Evolutionary conservation across 1,284 basidiomycete species (phyloP).

Genomic region (Sporisorium exsertum): DNA sequence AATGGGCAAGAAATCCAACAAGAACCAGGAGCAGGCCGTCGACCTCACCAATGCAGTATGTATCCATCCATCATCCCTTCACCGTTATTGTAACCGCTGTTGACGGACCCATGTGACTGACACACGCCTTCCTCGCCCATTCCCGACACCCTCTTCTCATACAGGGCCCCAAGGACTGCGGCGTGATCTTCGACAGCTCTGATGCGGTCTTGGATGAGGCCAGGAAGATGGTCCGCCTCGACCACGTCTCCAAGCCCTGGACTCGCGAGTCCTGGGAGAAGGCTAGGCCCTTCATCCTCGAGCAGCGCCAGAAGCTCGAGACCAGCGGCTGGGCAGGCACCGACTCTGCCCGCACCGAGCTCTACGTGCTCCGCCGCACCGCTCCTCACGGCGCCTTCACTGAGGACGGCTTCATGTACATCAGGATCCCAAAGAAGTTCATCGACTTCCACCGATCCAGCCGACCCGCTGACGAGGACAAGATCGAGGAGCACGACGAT

Average conservation of each 20-base stretch:
- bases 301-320: constrained; percentile 67
- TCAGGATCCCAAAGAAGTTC: constrained; percentile 64
- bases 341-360: constrained; percentile 59
- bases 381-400: constrained; percentile 63
- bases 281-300: constrained; percentile 63
- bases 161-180: constrained; percentile 60
- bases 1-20: constrained; percentile 60
- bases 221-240: constrained; percentile 54
- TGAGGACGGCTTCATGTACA: constrained; percentile 65
- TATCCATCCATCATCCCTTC: constrained; percentile 2
- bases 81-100: too few species aligned
- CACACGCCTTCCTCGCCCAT: neutral
- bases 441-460: constrained; percentile 63
- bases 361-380: constrained; percentile 60
- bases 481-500: constrained; percentile 43
- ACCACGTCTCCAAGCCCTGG: constrained; percentile 64
- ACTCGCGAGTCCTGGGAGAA: constrained; percentile 66
- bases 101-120: too few species aligned
- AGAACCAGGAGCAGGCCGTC: constrained; percentile 53
- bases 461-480: constrained; percentile 46
- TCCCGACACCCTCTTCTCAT: neutral
- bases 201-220: constrained; percentile 57
- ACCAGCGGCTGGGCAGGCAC: constrained; percentile 55
- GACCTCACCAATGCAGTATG: constrained; percentile 48
- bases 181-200: constrained; percentile 61